A percentile compares a stretch with the other conserved stretches of the same genome.
phyloP scores from a whole-genome alignment of 352 stramenopile species.

The Phytophthora pistaciae region DNA sequence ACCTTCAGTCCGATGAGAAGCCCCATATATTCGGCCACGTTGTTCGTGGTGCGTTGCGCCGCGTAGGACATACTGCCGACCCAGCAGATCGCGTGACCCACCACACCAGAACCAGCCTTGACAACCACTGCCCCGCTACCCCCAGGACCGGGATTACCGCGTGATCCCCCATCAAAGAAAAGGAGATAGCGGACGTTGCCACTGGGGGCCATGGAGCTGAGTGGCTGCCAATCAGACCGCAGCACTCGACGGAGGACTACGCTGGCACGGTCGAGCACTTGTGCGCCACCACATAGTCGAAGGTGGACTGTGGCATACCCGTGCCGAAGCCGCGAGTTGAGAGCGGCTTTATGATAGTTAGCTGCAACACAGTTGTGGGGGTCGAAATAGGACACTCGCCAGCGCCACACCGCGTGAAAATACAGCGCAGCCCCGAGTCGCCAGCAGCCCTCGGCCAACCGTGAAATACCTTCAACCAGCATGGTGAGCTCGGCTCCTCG shows the following conservation, averaged over 20 bases:
- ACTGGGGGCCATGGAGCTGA: no score
- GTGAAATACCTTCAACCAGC: no score
- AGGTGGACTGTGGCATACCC: not conserved
- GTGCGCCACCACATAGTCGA: not conserved
- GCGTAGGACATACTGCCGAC: conserved; percentile 5
- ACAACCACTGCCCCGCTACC: not conserved
- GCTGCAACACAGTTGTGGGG: not conserved
- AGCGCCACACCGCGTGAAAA: conserved; percentile 4
- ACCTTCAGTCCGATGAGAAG: no score
- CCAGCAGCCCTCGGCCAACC: not conserved
- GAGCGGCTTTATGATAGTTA: not conserved
- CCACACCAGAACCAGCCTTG: not conserved
- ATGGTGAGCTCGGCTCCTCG: no score
- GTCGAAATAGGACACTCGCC: not conserved
- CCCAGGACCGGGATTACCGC: conserved; percentile 1
- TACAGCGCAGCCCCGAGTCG: not conserved
- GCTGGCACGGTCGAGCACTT: not conserved
- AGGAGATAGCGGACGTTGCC: not conserved
- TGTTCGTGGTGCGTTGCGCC: not conserved
- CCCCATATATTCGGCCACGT: conserved; percentile 1
- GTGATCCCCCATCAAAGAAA: conserved; percentile 8
- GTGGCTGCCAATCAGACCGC: no score
- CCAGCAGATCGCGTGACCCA: not conserved
- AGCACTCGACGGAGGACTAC: not conserved
- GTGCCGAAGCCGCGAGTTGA: not conserved